These are phyloP conservation scores for Stevia rebaudiana DNA, from an alignment of 140 eudicot species.

Conservation along the genomic window DNA sequence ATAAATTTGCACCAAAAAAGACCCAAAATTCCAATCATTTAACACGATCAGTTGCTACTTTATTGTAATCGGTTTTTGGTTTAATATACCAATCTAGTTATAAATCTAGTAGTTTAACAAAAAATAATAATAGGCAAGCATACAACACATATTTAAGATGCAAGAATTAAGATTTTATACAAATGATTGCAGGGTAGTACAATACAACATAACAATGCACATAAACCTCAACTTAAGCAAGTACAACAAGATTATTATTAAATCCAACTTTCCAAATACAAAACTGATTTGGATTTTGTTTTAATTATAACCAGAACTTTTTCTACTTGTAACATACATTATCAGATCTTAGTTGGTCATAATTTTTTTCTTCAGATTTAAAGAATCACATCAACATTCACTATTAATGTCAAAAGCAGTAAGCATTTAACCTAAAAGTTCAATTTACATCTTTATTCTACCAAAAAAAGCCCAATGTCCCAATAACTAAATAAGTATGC, in stretches of 20 bases:
- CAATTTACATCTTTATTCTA: constrained; percentile 3
- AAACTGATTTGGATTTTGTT: neutral
- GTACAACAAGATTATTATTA: neutral
- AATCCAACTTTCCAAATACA: constrained; percentile 12
- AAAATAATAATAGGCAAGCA: no score
- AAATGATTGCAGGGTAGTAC: constrained; percentile 7
- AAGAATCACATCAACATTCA: neutral
- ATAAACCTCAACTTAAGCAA: constrained; percentile 3
- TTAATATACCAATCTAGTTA: no score
- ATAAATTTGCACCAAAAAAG: constrained; percentile 7
- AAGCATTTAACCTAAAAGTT: constrained; percentile 2
- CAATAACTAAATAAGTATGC: neutral
- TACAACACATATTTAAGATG: neutral
- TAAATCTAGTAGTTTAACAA: no score
- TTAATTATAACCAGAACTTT: neutral
- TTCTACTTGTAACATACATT: neutral
- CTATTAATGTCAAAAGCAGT: neutral
- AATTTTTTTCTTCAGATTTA: neutral
- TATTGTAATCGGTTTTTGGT: no score
- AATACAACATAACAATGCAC: constrained; percentile 22
- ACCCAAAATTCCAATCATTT: neutral
- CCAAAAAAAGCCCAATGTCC: neutral
- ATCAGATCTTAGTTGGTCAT: neutral
- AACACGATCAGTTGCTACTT: no score
- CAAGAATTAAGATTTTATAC: neutral